Evolutionary conservation across 2,329 filamentous ascomycete genomes (phyloP).

Genomic region (Diaporthe amygdali): DNA sequence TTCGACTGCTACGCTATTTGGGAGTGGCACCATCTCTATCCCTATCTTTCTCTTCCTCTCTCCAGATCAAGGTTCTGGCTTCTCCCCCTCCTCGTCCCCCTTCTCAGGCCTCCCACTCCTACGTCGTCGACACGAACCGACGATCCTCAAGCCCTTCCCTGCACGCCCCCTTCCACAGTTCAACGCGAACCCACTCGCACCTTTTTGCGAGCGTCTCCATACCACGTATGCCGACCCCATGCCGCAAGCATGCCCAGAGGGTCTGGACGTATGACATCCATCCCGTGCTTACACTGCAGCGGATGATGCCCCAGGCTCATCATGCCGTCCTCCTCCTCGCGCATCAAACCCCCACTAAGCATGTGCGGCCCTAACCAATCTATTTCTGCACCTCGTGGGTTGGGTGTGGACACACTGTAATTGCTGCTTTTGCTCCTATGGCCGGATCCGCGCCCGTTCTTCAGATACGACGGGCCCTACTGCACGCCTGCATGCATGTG

Average conservation of each 20-base stretch:
- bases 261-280: constrained; percentile 12
- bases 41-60: not conserved
- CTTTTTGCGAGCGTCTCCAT: not conserved
- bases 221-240: not conserved
- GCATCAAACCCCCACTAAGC: not conserved
- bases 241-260: not conserved
- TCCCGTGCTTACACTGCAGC: constrained; percentile 11
- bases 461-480: constrained; percentile 21
- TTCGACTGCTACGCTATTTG: too few species aligned
- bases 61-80: too few species aligned
- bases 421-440: not conserved
- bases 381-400: not conserved
- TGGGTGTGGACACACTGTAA: not conserved
- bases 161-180: not conserved
- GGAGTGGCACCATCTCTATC: not conserved
- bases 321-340: constrained; percentile 6
- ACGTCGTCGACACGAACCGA: not conserved
- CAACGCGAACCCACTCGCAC: constrained; percentile 4
- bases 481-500: constrained; percentile 17
- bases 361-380: not conserved
- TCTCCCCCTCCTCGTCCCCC: not conserved
- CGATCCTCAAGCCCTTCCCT: not conserved
- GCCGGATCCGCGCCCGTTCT: not conserved
- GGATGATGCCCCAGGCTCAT: not conserved
- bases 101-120: not conserved